Conservation (phyloP, 805 yeast genomes). For the Yarrowia sp. region DNA sequence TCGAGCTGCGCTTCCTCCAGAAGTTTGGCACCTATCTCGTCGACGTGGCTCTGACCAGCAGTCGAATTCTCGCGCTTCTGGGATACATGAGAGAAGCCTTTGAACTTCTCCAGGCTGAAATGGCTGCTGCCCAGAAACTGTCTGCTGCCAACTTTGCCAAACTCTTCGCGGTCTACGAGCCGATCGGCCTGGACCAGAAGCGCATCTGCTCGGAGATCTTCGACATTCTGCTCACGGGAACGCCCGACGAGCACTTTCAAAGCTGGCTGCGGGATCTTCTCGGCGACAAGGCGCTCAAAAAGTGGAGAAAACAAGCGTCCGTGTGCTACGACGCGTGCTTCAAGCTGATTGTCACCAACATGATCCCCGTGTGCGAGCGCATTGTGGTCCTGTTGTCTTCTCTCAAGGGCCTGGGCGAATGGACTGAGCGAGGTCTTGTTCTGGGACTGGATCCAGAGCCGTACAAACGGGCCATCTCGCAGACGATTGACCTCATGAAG, state of each 20-base stretch:
- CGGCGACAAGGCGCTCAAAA: slow-evolving; percentile 55
- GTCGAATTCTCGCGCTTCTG: slow-evolving; percentile 41
- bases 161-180: slow-evolving; percentile 6
- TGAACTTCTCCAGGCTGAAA: slow-evolving; percentile 35
- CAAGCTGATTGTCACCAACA: slow-evolving; percentile 45
- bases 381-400: slow-evolving; percentile 47
- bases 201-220: slow-evolving; percentile 38
- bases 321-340: slow-evolving; percentile 47
- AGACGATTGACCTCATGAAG: slow-evolving; percentile 15
- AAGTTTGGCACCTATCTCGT: slow-evolving; percentile 19
- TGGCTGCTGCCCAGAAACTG: slow-evolving; percentile 39
- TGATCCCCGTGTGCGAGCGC: slow-evolving; percentile 51
- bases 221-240: slow-evolving; percentile 50
- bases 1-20: slow-evolving; percentile 25
- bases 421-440: slow-evolving; percentile 39
- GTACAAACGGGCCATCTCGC: background rate
- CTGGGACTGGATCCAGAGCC: slow-evolving; percentile 30
- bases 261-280: slow-evolving; percentile 55
- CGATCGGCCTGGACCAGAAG: slow-evolving; percentile 27
- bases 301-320: slow-evolving; percentile 47
- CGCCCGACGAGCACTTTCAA: slow-evolving; percentile 45
- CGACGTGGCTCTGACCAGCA: slow-evolving; percentile 40
- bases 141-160: slow-evolving; percentile 29
- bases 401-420: slow-evolving; percentile 45
- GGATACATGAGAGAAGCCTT: slow-evolving; percentile 39